Conservation (phyloP, 129 eudicot species). For the Helichrysum umbraculigerum region DNA sequence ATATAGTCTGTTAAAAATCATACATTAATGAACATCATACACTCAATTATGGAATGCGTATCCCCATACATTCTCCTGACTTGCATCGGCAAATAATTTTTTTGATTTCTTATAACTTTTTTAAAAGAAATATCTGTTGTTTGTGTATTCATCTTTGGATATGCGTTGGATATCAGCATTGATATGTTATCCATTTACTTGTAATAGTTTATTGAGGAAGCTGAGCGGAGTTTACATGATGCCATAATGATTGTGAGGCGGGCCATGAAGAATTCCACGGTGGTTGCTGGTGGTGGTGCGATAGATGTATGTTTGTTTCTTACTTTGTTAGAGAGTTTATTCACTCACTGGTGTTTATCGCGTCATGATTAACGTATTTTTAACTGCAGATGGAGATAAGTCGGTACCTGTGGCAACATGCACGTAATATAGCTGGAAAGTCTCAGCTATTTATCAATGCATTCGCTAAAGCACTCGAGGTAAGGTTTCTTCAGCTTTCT, state of each 20-base stretch:
- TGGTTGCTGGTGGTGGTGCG: conserved; percentile 99
- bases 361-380: neutral
- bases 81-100: neutral
- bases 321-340: neutral
- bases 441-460: conserved; percentile 97
- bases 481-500: conserved; percentile 22
- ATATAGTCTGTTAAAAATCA: neutral
- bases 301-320: conserved; percentile 64
- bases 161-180: conserved; percentile 10
- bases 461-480: conserved; percentile 98
- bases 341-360: neutral
- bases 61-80: neutral
- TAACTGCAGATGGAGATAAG: conserved; percentile 89
- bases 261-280: conserved; percentile 91
- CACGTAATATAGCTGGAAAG: conserved; percentile 96
- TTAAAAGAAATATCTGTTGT: neutral
- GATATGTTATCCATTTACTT: conserved; percentile 5
- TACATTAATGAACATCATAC: neutral
- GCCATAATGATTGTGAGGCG: conserved; percentile 99
- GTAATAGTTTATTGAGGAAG: conserved; percentile 94
- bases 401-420: conserved; percentile 90
- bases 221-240: conserved; percentile 98
- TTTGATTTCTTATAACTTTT: neutral
- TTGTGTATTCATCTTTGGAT: conserved; percentile 1
- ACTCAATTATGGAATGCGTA: neutral